Evolutionary conservation across 202 grass and related monocot species (phyloP).

Genomic region (Panicum hallii): DNA sequence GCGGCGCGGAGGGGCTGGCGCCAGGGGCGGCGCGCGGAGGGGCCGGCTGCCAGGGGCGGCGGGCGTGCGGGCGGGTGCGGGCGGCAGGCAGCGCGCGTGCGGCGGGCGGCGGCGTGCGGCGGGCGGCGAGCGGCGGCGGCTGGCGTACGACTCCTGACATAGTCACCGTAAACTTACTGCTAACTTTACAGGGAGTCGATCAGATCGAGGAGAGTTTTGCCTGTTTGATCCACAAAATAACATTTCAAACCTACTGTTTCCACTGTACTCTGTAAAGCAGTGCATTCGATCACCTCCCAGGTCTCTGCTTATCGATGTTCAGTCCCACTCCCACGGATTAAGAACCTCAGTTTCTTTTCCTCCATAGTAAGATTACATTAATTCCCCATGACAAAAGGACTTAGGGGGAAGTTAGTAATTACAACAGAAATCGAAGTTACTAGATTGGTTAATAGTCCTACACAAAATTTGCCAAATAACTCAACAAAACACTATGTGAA

Average conservation of each 20-base stretch:
- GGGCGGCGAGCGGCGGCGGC: no score
- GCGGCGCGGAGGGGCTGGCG: no score
- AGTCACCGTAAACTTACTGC: background rate
- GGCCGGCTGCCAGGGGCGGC: no score
- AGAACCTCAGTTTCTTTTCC: background rate
- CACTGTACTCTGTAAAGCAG: background rate
- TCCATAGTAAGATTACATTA: constrained; percentile 9
- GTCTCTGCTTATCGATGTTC: background rate
- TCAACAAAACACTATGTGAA: constrained; percentile 9
- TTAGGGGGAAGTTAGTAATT: background rate
- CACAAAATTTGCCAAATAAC: constrained; percentile 39
- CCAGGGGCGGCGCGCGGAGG: no score
- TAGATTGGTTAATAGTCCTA: constrained; percentile 34
- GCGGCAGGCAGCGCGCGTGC: no score
- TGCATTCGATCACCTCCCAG: background rate
- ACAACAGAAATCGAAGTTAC: background rate
- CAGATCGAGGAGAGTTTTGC: background rate
- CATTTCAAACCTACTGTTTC: background rate
- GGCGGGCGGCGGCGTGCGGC: no score
- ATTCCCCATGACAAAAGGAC: background rate
- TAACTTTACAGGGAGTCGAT: background rate
- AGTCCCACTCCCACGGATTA: background rate
- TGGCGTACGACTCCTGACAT: background rate
- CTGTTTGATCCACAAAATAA: background rate
- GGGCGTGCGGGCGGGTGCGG: no score